These are phyloP conservation scores for Lanzia echinophila DNA, from an alignment of 2,329 filamentous ascomycete species.

Conservation along the genomic window DNA sequence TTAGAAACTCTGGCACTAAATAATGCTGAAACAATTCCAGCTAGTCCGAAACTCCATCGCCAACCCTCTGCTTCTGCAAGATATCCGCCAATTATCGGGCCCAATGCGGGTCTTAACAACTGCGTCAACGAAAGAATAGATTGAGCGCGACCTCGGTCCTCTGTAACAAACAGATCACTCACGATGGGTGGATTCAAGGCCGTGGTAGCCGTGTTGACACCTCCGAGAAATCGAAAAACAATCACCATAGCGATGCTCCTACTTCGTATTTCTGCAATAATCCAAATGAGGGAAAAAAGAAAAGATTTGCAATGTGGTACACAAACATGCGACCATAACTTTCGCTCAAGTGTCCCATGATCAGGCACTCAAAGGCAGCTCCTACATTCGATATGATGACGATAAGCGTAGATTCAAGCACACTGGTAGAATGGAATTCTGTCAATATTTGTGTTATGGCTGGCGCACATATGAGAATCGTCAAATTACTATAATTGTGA, in stretches of 20 bases:
- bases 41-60: slow-evolving; percentile 47
- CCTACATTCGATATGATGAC: slow-evolving; percentile 28
- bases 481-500: neutral
- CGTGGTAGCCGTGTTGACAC: slow-evolving; percentile 36
- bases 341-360: slow-evolving; percentile 61
- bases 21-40: slow-evolving; percentile 23
- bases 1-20: too few relatives aligned
- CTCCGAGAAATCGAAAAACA: slow-evolving; percentile 50
- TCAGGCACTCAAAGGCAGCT: slow-evolving; percentile 37
- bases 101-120: slow-evolving; percentile 51
- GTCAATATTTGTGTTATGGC: neutral
- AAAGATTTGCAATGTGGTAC: slow-evolving; percentile 50
- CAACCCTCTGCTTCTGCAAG: slow-evolving; percentile 41
- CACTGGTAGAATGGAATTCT: neutral
- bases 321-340: slow-evolving; percentile 53
- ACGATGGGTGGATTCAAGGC: neutral
- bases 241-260: slow-evolving; percentile 47
- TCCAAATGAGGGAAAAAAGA: slow-evolving; percentile 49
- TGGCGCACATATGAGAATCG: neutral
- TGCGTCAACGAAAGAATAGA: slow-evolving; percentile 35
- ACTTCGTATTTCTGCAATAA: slow-evolving; percentile 45
- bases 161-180: neutral
- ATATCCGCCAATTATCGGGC: slow-evolving; percentile 35
- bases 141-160: neutral
- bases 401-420: neutral